phyloP scores from a whole-genome alignment of 306 rosid species.

The Fragaria nilgerrensis region DNA sequence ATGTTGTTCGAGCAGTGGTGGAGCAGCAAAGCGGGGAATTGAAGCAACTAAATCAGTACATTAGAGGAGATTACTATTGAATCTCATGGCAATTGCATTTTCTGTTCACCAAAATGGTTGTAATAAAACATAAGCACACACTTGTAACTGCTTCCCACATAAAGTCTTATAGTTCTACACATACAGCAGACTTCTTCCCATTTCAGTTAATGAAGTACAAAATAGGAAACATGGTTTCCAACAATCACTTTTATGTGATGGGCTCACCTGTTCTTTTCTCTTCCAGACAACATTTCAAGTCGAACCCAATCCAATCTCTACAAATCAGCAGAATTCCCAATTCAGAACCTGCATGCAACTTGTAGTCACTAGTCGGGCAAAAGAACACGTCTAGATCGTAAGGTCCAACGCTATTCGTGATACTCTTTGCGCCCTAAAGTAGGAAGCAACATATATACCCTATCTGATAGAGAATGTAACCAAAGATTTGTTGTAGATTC shows the following conservation, averaged over 20 bases:
- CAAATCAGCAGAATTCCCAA: not conserved
- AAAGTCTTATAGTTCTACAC: not conserved
- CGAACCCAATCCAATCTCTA: not conserved
- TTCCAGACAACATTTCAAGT: not conserved
- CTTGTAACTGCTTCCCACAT: not conserved
- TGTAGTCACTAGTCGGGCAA: not conserved
- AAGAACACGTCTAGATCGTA: not conserved
- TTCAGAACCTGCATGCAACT: not conserved
- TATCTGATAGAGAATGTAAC: not conserved
- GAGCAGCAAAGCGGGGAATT: conserved; percentile 83
- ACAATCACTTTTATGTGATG: not conserved
- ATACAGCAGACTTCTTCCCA: not conserved
- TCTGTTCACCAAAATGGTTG: not conserved
- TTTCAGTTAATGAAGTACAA: not conserved
- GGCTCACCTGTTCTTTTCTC: not conserved
- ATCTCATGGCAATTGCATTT: not conserved
- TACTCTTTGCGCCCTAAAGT: not conserved
- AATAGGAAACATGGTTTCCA: not conserved
- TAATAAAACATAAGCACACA: not conserved
- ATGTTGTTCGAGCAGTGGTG: conserved; percentile 76
- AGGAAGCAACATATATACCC: conserved; percentile 9
- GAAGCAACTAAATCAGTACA: conserved; percentile 58
- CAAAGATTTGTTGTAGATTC: conserved; percentile 4
- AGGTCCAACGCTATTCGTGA: conserved; percentile 3
- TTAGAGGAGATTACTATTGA: conserved; percentile 69